Base-by-base conservation (phyloP, 768 basidiomycete species). In the Tylopilus balloui region DNA sequence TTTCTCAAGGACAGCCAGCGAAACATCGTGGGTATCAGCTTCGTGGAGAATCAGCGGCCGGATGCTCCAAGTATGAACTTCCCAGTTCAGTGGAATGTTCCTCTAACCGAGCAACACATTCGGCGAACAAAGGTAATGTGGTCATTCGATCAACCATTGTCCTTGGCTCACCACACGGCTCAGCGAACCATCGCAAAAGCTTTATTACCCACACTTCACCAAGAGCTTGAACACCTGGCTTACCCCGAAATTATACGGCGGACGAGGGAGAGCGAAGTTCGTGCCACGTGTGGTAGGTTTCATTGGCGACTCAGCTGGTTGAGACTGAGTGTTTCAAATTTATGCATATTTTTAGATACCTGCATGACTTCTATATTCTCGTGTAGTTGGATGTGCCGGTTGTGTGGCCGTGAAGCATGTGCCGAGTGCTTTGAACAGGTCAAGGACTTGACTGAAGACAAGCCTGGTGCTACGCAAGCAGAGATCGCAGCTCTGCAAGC, bases 281-380 rank as follows among this genome's bases (percentile, higher is more conserved):
- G 91, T 43, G 86, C 85, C 17, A 90, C 88, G 21, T 93, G 91
- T 59, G 91, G 89, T 90, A 63, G 48, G 83, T 69, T 29, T 53
- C 25, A 31, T 34, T 48, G 17, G 42, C 34, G 25, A 38, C 36
- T 39, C 47, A 9, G 19, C 41, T 42, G 25, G 21, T 41, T 31
- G 47, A 56, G 38, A 43, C 45, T 19, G 7, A 45, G 19, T 43
- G 47, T 53, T 44, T 54, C 45, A 43, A 41, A 48, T 47, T 40
- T 45, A 48, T 21, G 0, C 11, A n/a, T 50, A 34, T 41, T 52
- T 49, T 19, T 63, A 95, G 92, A 96, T 68, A 91, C 88, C 2
- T 96, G 93, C 67, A 88, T 91, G 77, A 93, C 91, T 5, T 94
- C 92, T 12, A 82, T 95, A 49, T 95, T 95, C 67, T 86, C 87